These are phyloP conservation scores for Rhododendron vialii DNA, from an alignment of 148 eudicot species.

Conservation along the genomic window DNA sequence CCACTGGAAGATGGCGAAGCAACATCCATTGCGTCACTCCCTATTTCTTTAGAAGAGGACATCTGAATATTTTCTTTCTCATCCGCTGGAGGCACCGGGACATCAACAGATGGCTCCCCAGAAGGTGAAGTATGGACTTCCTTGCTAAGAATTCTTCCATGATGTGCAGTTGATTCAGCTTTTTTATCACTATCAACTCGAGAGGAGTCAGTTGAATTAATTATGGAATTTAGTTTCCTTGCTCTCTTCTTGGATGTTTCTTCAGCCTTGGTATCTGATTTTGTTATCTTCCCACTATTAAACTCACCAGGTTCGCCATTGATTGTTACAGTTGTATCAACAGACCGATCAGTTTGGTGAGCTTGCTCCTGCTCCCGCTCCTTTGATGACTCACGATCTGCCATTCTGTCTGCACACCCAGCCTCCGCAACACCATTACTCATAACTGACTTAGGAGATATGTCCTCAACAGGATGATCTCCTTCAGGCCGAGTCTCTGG, in stretches of 20 bases:
- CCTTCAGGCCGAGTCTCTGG: slow-evolving; percentile 29
- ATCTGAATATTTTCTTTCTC: slow-evolving; percentile 28
- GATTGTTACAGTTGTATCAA: slow-evolving; percentile 24
- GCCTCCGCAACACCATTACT: slow-evolving; percentile 51
- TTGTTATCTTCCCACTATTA: slow-evolving; percentile 24
- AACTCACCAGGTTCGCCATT: slow-evolving; percentile 33
- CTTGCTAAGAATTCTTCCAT: slow-evolving; percentile 24
- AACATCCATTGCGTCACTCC: slow-evolving; percentile 32
- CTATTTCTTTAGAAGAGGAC: slow-evolving; percentile 35
- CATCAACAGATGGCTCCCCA: slow-evolving; percentile 30
- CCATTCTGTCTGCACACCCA: slow-evolving; percentile 29
- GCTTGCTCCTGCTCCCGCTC: slow-evolving; percentile 24
- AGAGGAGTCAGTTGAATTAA: slow-evolving; percentile 31
- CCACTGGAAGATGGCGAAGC: slow-evolving; percentile 45
- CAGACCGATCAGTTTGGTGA: slow-evolving; percentile 19
- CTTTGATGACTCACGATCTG: slow-evolving; percentile 22
- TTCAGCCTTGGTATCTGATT: slow-evolving; percentile 36
- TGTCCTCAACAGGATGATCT: slow-evolving; percentile 16
- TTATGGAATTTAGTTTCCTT: slow-evolving; percentile 29
- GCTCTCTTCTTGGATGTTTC: slow-evolving; percentile 36
- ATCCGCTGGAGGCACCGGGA: slow-evolving; percentile 23
- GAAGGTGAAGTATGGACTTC: slow-evolving; percentile 23
- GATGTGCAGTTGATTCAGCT: slow-evolving; percentile 21
- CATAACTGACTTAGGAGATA: slow-evolving; percentile 44
- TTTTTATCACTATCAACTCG: slow-evolving; percentile 30